Percentiles rank a stretch among this genome's conserved stretches.
phyloP scores from a whole-genome alignment of 2,329 filamentous ascomycete genomes.

The Cercospora sp. region DNA sequence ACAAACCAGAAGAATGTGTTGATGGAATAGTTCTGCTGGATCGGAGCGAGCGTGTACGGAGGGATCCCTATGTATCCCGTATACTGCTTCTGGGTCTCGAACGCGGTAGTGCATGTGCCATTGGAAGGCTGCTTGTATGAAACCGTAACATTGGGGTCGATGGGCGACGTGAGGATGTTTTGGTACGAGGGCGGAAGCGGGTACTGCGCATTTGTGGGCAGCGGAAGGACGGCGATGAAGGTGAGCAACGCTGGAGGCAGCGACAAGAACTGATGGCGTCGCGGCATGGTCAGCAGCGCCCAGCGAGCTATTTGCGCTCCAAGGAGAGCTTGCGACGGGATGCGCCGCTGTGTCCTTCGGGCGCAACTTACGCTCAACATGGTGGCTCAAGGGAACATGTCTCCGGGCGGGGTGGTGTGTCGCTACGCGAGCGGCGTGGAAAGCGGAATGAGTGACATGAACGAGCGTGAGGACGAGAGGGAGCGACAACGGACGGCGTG shows the following conservation, averaged over 20 bases:
- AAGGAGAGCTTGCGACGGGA: not conserved
- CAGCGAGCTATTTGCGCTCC: not conserved
- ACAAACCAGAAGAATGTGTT: constrained; percentile 68
- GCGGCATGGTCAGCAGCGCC: constrained; percentile 4
- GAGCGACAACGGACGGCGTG: not conserved
- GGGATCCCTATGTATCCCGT: constrained; percentile 66
- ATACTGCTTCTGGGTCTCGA: constrained; percentile 66
- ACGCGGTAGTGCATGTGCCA: constrained; percentile 65
- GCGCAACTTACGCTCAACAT: not conserved
- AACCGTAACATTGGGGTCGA: constrained; percentile 65
- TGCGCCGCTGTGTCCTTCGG: not conserved
- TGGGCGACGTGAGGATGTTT: constrained; percentile 61
- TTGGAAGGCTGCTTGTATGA: constrained; percentile 63
- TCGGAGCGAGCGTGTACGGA: constrained; percentile 48
- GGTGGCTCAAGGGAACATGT: not conserved
- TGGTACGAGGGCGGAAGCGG: constrained; percentile 43
- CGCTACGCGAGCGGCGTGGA: not conserved
- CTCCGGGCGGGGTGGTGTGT: not conserved
- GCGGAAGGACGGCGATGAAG: constrained; percentile 26
- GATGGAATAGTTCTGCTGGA: constrained; percentile 57
- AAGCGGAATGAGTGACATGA: not conserved
- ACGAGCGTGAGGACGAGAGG: not conserved
- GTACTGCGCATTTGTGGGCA: constrained; percentile 39
- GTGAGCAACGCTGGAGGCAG: constrained; percentile 34
- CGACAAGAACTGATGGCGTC: constrained; percentile 19